A percentile compares a stretch with the other conserved stretches of the same genome.
phyloP scores from a whole-genome alignment of 2,329 filamentous ascomycete genomes.

The Clonostachys chloroleuca region DNA sequence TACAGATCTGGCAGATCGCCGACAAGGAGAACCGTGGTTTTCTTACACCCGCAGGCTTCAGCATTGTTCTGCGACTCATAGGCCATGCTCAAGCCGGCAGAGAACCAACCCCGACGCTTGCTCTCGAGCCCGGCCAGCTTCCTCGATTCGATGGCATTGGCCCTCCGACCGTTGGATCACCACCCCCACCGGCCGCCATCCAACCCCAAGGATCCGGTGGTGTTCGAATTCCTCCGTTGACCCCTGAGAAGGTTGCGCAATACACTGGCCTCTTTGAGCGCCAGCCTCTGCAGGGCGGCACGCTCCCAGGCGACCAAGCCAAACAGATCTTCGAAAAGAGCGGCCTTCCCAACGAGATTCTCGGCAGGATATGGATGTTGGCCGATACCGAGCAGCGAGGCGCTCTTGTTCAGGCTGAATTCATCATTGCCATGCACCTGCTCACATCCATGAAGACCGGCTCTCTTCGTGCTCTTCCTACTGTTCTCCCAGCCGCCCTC shows the following conservation, averaged over 20 bases:
- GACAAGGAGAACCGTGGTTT: constrained; percentile 95
- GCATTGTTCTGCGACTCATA: constrained; percentile 87
- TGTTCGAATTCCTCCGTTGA: constrained; percentile 83
- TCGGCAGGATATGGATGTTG: constrained; percentile 95
- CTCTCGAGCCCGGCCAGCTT: constrained; percentile 80
- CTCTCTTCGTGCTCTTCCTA: constrained; percentile 73
- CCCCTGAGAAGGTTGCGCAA: constrained; percentile 83
- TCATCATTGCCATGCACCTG: constrained; percentile 97
- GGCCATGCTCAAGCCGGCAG: constrained; percentile 90
- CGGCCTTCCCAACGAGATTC: constrained; percentile 78
- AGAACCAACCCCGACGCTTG: constrained; percentile 75
- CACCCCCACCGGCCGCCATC: constrained; percentile 40
- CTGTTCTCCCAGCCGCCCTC: constrained; percentile 73
- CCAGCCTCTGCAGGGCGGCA: constrained; percentile 67
- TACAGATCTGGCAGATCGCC: constrained; percentile 96
- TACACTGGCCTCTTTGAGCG: constrained; percentile 90
- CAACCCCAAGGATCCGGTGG: constrained; percentile 60
- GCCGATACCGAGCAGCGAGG: constrained; percentile 92
- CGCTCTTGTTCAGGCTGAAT: constrained; percentile 80
- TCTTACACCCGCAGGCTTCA: constrained; percentile 88
- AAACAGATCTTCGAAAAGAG: constrained; percentile 96
- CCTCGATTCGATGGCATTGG: constrained; percentile 83
- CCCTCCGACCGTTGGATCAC: constrained; percentile 20
- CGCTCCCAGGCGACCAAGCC: constrained; percentile 80
- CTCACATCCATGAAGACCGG: constrained; percentile 88